Base-by-base conservation (phyloP, 805 yeast species). In the Candida berthetii region DNA sequence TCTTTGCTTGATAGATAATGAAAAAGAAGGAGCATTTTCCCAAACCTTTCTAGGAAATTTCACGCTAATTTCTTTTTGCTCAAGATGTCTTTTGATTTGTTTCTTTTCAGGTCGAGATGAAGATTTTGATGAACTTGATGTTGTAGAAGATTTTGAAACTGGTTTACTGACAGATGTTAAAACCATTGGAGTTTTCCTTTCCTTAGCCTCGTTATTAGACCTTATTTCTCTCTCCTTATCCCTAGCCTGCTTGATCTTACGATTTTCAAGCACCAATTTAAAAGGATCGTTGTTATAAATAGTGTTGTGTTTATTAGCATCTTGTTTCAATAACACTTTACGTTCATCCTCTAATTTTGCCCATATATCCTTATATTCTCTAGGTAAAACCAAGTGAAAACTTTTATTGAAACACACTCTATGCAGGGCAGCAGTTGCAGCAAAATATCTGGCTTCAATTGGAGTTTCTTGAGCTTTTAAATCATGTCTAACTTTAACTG, bases 401-500 rank as follows among this genome's bases (percentile, higher is more conserved):
- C 87, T 89, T 52, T 89, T 89, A 50, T 81, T 82, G 45, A 80
- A 85, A 31, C 90, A 81, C 16, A 91, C 71, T 29, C 96, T 68
- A 57, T 80, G 90, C 46, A 91, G 61, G 0, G 91, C 93, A 49
- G 83, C 86, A 0, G 97, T 89, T 0, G 99, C 97, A 0, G 91
- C 89, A 53, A 75, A 73, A 58, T 90, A 95, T 37, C 96, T 73
- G 1, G 98, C 96, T 52, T 90, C 97, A 27, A 87, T 68, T 2
- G 95, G 76, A 0, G 97, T 87, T 36, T 79, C 85, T 50, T 85
- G 88, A 0, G 90, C 82, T 3, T 65, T 61, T 7, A 82, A 69
- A 4, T 73, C 53, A 8, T 74, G 78, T 6, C 52, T 69, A 66
- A 80, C 74, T 40, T 71, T 67, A 3, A 88, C 71, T 2, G 64